Conservation (phyloP, 2,329 filamentous ascomycete species). For the Grosmannia serpens region DNA sequence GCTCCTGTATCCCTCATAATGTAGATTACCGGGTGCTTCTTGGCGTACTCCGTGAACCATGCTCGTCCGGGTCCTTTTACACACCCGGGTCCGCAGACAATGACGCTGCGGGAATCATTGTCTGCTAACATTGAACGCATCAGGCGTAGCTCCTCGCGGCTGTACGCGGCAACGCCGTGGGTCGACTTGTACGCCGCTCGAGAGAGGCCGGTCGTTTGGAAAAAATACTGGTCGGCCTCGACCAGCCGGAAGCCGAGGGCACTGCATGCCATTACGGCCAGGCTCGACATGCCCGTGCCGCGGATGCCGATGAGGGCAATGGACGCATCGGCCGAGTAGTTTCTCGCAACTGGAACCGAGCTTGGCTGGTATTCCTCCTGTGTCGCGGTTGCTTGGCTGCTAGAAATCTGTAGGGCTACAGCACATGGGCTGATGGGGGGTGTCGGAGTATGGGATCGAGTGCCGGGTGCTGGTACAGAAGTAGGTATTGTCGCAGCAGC, state of each 20-base stretch:
- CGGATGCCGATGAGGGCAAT: conserved; percentile 61
- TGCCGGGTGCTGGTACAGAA: too few relatives aligned
- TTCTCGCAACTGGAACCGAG: conserved; percentile 26
- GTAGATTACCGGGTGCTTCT: conserved; percentile 47
- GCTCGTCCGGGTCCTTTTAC: conserved; percentile 46
- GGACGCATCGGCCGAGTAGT: conserved; percentile 41
- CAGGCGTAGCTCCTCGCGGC: conserved; percentile 49
- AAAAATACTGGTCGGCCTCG: conserved; percentile 55
- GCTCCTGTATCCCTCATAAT: conserved; percentile 53
- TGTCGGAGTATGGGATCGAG: too few relatives aligned
- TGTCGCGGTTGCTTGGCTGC: not conserved
- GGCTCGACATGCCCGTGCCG: conserved; percentile 58
- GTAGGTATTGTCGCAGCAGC: too few relatives aligned
- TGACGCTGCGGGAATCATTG: conserved; percentile 49
- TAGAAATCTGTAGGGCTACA: not conserved
- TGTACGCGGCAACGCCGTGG: conserved; percentile 38
- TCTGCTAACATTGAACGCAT: conserved; percentile 49
- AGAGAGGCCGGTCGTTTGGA: conserved; percentile 40
- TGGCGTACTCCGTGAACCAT: conserved; percentile 39
- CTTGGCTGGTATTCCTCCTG: conserved; percentile 16
- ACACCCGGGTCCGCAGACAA: conserved; percentile 56
- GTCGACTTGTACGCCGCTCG: conserved; percentile 48
- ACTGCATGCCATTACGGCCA: conserved; percentile 60
- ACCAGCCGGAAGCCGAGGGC: conserved; percentile 52
- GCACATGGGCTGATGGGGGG: too few relatives aligned